These are phyloP conservation scores for Cyberlindnera meyerae DNA, from an alignment of 805 yeast species.

Conservation along the genomic window DNA sequence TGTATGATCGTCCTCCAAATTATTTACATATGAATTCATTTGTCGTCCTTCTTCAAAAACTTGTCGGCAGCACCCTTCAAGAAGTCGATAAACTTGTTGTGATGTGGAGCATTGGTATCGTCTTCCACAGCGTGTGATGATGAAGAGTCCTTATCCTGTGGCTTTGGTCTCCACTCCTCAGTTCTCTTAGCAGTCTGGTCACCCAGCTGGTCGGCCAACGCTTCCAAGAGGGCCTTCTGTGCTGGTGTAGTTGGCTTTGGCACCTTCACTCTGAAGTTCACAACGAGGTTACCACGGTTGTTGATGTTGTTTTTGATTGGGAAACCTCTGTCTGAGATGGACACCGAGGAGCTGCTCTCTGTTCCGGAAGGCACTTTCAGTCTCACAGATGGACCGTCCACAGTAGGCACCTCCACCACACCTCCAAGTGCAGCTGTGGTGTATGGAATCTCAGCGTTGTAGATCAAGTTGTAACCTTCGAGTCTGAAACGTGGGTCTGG, in stretches of 20 bases:
- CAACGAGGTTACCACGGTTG: conserved; percentile 76
- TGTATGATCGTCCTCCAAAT: too few relatives aligned
- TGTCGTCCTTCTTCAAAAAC: conserved; percentile 14
- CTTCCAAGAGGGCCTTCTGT: conserved; percentile 86
- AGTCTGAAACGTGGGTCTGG: conserved; percentile 71
- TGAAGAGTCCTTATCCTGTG: background rate
- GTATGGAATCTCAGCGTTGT: conserved; percentile 69
- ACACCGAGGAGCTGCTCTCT: conserved; percentile 65
- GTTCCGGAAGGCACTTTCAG: conserved; percentile 82
- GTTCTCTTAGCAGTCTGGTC: conserved; percentile 76
- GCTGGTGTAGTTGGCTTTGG: conserved; percentile 75
- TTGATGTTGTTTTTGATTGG: conserved; percentile 54
- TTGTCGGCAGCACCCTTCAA: conserved; percentile 17
- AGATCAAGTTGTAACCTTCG: conserved; percentile 59
- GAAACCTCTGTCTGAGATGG: conserved; percentile 83
- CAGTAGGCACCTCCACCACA: conserved; percentile 81
- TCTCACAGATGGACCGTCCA: conserved; percentile 72
- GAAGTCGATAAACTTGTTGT: conserved; percentile 15
- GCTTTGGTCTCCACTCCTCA: conserved; percentile 15
- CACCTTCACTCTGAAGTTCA: conserved; percentile 65
- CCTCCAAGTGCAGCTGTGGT: conserved; percentile 98
- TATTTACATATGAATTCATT: background rate
- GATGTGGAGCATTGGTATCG: conserved; percentile 5
- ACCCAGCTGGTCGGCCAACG: conserved; percentile 84
- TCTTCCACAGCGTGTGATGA: background rate